phyloP scores from a whole-genome alignment of 2,329 filamentous ascomycete genomes.

The Corniculantispora saksenae region DNA sequence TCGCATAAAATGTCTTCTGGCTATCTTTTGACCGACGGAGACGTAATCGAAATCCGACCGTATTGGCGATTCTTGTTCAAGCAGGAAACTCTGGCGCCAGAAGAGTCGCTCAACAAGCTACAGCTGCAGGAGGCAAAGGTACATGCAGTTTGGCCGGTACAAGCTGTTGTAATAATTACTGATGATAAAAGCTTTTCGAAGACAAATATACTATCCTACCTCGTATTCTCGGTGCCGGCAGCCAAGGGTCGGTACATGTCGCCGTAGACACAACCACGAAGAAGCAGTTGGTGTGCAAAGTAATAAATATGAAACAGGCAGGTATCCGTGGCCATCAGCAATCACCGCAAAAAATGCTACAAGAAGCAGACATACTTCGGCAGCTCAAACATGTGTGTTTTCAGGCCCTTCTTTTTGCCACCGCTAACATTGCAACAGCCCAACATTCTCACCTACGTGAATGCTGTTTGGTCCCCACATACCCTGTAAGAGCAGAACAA shows the following conservation, averaged over 20 bases:
- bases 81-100: conserved; percentile 30
- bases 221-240: conserved; percentile 39
- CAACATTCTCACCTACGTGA: conserved; percentile 54
- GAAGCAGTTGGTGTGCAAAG: conserved; percentile 69
- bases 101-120: conserved; percentile 30
- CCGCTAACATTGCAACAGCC: conserved; percentile 39
- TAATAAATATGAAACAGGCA: conserved; percentile 52
- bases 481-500: conserved; percentile 42
- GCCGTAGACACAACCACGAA: conserved; percentile 50
- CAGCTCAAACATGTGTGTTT: conserved; percentile 54
- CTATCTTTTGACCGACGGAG: conserved; percentile 52
- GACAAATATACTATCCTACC: conserved; percentile 36
- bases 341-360: conserved; percentile 40
- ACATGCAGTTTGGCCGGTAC: not conserved
- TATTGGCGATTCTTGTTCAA: conserved; percentile 39
- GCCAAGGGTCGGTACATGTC: conserved; percentile 39
- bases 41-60: conserved; percentile 46
- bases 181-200: conserved; percentile 33
- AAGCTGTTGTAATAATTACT: not conserved
- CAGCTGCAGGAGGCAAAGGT: conserved; percentile 38
- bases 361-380: conserved; percentile 55
- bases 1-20: conserved; percentile 40
- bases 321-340: conserved; percentile 28
- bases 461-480: conserved; percentile 50
- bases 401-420: not conserved